Evolutionary conservation across 805 yeast genomes (phyloP).

Genomic region (Barnettozyma californica): DNA sequence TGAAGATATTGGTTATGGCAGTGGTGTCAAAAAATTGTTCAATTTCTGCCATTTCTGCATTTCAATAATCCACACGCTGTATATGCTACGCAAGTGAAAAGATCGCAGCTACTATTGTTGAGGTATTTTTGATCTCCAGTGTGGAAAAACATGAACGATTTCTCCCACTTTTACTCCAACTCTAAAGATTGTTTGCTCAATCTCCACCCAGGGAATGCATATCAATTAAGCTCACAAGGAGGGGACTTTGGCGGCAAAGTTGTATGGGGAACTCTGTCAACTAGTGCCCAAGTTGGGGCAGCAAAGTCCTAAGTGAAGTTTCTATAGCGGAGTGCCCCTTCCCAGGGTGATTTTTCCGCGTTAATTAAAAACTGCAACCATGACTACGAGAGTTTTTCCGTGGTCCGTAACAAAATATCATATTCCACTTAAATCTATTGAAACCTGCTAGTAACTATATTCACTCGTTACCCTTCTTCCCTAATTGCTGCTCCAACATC

Average conservation of each 20-base stretch:
- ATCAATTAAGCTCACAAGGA: background rate
- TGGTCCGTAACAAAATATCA: background rate
- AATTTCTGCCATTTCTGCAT: background rate
- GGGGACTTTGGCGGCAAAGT: background rate
- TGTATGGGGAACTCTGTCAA: background rate
- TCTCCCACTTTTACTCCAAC: background rate
- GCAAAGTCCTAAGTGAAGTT: background rate
- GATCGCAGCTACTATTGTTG: background rate
- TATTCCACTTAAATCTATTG: too few relatives aligned
- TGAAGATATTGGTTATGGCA: too few relatives aligned
- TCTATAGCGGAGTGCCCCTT: background rate
- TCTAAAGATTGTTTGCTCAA: background rate
- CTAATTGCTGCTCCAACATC: constrained; percentile 62
- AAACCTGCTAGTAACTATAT: too few relatives aligned
- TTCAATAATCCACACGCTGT: background rate
- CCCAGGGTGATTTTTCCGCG: constrained; percentile 1
- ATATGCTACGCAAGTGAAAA: too few relatives aligned
- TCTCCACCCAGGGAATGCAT: background rate
- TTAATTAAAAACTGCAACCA: constrained; percentile 12
- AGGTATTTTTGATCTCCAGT: background rate
- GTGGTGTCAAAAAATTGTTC: background rate
- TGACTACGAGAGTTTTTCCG: constrained; percentile 20
- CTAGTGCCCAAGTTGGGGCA: background rate
- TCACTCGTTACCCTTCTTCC: constrained; percentile 12
- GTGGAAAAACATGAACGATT: background rate